Evolutionary conservation across 1,139 yeast species (phyloP).

Genomic region (Blastobotrys indianensis): DNA sequence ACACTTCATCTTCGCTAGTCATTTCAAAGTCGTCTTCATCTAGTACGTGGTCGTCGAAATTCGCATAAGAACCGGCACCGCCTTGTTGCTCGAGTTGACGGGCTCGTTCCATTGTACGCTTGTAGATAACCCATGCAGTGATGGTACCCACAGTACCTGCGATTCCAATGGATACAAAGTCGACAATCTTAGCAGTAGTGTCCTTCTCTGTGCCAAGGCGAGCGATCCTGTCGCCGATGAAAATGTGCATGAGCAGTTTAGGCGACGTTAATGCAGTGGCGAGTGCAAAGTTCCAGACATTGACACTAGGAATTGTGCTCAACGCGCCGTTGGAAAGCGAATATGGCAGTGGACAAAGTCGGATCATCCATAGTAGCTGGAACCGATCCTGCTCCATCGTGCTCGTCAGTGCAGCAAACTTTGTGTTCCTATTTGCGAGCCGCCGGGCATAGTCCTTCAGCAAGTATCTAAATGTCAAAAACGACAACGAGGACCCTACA

Average conservation of each 20-base stretch:
- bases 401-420: slow-evolving; percentile 68
- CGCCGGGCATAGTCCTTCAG: slow-evolving; percentile 55
- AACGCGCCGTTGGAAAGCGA: slow-evolving; percentile 89
- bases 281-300: slow-evolving; percentile 52
- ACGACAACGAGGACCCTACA: slow-evolving; percentile 67
- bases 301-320: slow-evolving; percentile 74
- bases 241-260: slow-evolving; percentile 67
- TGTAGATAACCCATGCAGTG: slow-evolving; percentile 69
- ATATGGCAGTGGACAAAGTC: slow-evolving; percentile 90
- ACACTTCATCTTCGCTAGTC: slow-evolving; percentile 17
- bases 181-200: slow-evolving; percentile 49
- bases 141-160: slow-evolving; percentile 52
- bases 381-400: slow-evolving; percentile 66
- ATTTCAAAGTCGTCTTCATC: slow-evolving; percentile 20
- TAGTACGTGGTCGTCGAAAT: slow-evolving; percentile 15
- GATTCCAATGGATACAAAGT: slow-evolving; percentile 54
- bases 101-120: slow-evolving; percentile 42
- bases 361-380: slow-evolving; percentile 58
- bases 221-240: slow-evolving; percentile 73
- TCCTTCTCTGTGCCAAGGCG: slow-evolving; percentile 56
- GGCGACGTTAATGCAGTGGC: slow-evolving; percentile 80
- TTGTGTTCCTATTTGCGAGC: slow-evolving; percentile 47
- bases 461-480: slow-evolving; percentile 57
- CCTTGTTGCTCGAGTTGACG: slow-evolving; percentile 22
- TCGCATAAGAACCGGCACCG: slow-evolving; percentile 8